Percentiles rank a stretch among this genome's conserved stretches.
Conservation (phyloP, 2,329 filamentous ascomycete genomes). For the Aspergillus tanneri region DNA sequence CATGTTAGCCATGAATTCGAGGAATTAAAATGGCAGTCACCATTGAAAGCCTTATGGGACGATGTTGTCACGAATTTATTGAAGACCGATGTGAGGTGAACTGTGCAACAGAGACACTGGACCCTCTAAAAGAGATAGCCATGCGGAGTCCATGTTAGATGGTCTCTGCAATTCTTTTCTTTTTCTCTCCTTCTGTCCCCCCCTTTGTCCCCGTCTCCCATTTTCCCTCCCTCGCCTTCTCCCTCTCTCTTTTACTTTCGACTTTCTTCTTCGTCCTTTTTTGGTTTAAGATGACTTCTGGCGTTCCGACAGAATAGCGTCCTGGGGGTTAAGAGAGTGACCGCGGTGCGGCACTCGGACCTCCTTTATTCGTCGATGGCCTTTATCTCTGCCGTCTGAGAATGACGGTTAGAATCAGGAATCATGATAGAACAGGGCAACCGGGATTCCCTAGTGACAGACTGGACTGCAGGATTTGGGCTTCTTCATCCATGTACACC, state of each 20-base stretch:
- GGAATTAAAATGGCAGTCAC: conserved; percentile 10
- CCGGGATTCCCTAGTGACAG: not conserved
- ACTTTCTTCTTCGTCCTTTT: not conserved
- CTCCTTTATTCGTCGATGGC: not conserved
- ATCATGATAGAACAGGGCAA: conserved; percentile 11
- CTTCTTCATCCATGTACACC: not conserved
- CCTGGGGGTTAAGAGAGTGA: conserved; percentile 1
- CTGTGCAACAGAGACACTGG: not conserved
- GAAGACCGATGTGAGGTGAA: conserved; percentile 4
- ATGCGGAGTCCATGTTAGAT: not conserved
- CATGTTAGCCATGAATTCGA: conserved; percentile 12
- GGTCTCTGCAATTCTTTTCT: not conserved
- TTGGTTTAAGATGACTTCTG: not conserved
- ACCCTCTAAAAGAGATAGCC: not conserved
- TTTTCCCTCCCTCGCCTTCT: not conserved
- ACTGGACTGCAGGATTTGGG: not conserved
- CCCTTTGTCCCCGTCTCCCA: not conserved
- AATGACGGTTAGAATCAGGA: conserved; percentile 12
- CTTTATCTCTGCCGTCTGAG: conserved; percentile 9
- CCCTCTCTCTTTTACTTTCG: not conserved
- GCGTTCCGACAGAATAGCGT: not conserved
- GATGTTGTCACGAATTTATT: conserved; percentile 11
- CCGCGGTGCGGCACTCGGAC: conserved; percentile 17
- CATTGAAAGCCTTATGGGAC: conserved; percentile 11
- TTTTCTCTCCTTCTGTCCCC: not conserved